Evolutionary conservation across 495 filamentous ascomycete genomes (phyloP), one percentile per base, ranked within the genome.

Genomic region (Saxophila tyrrhenica): DNA sequence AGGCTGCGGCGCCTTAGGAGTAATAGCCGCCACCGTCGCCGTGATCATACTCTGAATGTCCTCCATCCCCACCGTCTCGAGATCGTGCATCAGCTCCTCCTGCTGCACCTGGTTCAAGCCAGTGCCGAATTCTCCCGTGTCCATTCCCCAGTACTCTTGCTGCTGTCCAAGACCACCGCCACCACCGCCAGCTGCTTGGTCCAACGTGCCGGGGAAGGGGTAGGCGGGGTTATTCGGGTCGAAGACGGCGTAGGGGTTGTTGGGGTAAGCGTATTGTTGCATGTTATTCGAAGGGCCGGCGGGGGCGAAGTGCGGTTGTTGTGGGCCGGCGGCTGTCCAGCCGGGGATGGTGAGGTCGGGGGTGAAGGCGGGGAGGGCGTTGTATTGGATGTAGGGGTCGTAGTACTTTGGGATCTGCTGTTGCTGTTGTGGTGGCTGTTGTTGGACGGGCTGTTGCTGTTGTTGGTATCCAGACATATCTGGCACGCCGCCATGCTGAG

Each of bases 31-130:
- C 20, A 24, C 9, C 23, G 48, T 50, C 20, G 3, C 13, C 41
- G 49, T 46, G 21, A 61, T 61, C 49, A 61, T 57, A 50, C 35
- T 52, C 47, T 61, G 58, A 29, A 61, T 57, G 25, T 57, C 58
- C 39, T 54, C 58, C 58, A 61, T 57, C 16, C 67, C 69, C 23
- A 64, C 57, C 0, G 64, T 67, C 53, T 71, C 67, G 25, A 73
- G 61, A 10, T 17, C 56, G 11, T 67, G 62, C 61, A 73, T 66
- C n/a, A 73, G 58, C 55, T 72, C 67, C 50, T 65, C 52, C 46
- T 72, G 69, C 48, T 73, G 68, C 25, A 59, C 54, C 17, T 64
- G 61, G 35, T 60, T 70, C 41, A 73, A 51, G 16, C 69, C 67
- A 35, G 41, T 39, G 29, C 54, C 58, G 38, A 56, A 52, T 2